These are phyloP conservation scores for Colletotrichum sp. DNA, from an alignment of 2,329 filamentous ascomycete genomes.

Conservation along the genomic window DNA sequence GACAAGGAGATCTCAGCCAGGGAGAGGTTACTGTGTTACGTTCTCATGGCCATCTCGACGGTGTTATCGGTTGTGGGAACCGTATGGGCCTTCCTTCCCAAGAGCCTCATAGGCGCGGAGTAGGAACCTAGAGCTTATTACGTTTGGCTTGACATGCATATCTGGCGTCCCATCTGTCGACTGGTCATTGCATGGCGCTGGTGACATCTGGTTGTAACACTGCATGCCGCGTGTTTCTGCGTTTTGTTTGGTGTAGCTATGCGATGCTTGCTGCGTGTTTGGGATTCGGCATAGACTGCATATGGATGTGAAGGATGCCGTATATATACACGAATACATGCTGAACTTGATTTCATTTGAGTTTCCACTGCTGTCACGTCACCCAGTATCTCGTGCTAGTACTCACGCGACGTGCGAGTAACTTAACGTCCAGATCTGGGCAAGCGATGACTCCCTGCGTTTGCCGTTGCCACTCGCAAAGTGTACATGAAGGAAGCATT, in stretches of 20 bases:
- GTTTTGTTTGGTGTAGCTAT: neutral
- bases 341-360: neutral
- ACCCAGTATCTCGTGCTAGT: neutral
- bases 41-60: constrained; percentile 71
- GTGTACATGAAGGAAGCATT: neutral
- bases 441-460: neutral
- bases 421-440: neutral
- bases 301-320: neutral
- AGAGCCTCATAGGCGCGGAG: constrained; percentile 68
- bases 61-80: constrained; percentile 79
- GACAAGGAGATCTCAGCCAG: constrained; percentile 67
- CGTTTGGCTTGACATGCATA: neutral
- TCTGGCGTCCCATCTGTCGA: neutral
- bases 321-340: neutral
- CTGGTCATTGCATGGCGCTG: neutral
- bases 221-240: neutral
- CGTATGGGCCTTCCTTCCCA: constrained; percentile 86
- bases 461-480: neutral
- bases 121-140: constrained; percentile 21
- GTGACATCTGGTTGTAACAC: neutral
- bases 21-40: constrained; percentile 72
- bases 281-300: neutral
- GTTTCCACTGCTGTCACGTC: neutral
- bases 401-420: neutral
- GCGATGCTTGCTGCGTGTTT: neutral